Evolutionary conservation across 176 grass and related monocot genomes (phyloP).

Genomic region (Eleusine indica): DNA sequence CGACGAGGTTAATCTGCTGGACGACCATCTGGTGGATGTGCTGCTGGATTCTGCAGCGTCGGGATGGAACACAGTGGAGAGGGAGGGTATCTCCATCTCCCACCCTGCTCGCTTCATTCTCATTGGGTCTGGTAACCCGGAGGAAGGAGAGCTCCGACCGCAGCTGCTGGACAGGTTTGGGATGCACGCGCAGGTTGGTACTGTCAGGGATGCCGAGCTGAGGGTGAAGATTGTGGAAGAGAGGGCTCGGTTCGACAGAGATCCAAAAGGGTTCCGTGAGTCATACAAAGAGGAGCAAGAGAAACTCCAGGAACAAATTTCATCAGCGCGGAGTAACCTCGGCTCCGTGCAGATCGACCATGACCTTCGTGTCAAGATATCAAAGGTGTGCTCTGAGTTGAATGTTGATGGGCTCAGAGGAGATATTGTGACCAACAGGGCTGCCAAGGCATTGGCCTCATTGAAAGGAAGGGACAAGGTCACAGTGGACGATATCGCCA

Average conservation of each 20-base stretch:
- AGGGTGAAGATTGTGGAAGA: slow-evolving; percentile 98
- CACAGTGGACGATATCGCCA: slow-evolving; percentile 85
- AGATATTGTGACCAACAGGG: slow-evolving; percentile 90
- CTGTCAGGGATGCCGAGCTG: slow-evolving; percentile 85
- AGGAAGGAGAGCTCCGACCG: slow-evolving; percentile 93
- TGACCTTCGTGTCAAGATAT: slow-evolving; percentile 96
- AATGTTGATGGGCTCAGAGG: slow-evolving; percentile 96
- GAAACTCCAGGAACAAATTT: slow-evolving; percentile 83
- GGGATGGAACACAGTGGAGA: slow-evolving; percentile 97
- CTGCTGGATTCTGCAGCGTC: slow-evolving; percentile 87
- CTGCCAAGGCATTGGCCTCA: slow-evolving; percentile 85
- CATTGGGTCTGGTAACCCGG: slow-evolving; percentile 92
- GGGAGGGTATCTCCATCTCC: slow-evolving; percentile 98
- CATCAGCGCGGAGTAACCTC: slow-evolving; percentile 63
- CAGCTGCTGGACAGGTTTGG: slow-evolving; percentile 96
- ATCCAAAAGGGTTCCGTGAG: slow-evolving; percentile 75
- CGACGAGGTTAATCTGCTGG: slow-evolving; percentile 91
- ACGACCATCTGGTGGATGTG: slow-evolving; percentile 95
- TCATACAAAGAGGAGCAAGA: slow-evolving; percentile 83
- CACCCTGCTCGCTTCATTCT: slow-evolving; percentile 97
- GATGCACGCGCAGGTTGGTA: slow-evolving; percentile 95
- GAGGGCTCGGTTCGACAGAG: slow-evolving; percentile 78
- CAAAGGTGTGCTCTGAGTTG: slow-evolving; percentile 85
- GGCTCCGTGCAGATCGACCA: slow-evolving; percentile 73
- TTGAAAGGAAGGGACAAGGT: slow-evolving; percentile 88